A percentile compares a stretch with the other conserved stretches of the same genome.
Evolutionary conservation across 2,329 filamentous ascomycete genomes (phyloP).

Genomic region (Calonectria pauciramosa): DNA sequence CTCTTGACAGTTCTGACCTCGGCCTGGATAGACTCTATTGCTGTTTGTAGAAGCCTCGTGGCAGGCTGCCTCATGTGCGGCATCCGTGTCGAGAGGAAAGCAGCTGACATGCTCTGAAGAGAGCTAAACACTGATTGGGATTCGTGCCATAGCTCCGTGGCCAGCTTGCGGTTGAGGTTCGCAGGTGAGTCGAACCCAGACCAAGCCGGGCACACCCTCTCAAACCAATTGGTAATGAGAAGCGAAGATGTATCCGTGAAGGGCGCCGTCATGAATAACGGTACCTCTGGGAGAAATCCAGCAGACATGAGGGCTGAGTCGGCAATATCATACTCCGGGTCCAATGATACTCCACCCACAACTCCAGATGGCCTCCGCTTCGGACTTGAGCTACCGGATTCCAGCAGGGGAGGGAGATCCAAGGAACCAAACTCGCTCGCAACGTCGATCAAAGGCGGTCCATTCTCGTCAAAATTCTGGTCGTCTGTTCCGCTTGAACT

Average conservation of each 20-base stretch:
- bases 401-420: not conserved
- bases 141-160: conserved; percentile 52
- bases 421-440: not conserved
- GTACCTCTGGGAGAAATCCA: conserved; percentile 32
- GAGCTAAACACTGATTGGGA: conserved; percentile 55
- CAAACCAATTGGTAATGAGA: conserved; percentile 56
- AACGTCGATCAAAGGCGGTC: not conserved
- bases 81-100: conserved; percentile 51
- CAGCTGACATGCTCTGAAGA: conserved; percentile 58
- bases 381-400: not conserved
- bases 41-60: conserved; percentile 49
- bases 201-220: conserved; percentile 57
- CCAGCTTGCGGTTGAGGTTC: conserved; percentile 56
- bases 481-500: conserved; percentile 11
- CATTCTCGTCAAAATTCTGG: not conserved
- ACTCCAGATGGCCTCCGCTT: not conserved
- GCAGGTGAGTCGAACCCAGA: conserved; percentile 56
- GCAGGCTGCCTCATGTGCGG: conserved; percentile 54
- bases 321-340: conserved; percentile 11
- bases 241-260: conserved; percentile 49
- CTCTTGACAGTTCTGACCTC: conserved; percentile 49
- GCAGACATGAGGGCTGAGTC: conserved; percentile 18
- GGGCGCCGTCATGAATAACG: conserved; percentile 36
- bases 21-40: conserved; percentile 50
- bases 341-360: not conserved